Conservation (phyloP, 441 rosid genomes). For the Croton laevigatus region DNA sequence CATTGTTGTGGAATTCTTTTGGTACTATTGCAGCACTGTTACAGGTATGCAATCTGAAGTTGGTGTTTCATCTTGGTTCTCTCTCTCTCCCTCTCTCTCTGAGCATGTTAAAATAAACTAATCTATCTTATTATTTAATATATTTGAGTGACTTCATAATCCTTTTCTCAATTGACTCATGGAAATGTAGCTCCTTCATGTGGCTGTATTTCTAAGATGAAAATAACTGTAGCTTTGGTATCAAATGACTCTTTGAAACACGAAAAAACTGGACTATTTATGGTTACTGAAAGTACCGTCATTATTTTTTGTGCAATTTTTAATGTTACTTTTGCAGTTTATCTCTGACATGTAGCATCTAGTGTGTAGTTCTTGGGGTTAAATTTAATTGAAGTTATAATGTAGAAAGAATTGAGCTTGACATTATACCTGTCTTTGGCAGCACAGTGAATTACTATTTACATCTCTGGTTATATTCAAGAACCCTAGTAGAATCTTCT, state of each 20-base stretch:
- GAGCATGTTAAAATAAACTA: background rate
- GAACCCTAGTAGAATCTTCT: too few relatives aligned
- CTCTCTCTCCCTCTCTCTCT: background rate
- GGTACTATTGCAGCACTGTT: conserved; percentile 76
- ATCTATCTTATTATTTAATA: background rate
- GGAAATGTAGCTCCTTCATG: background rate
- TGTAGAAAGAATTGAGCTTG: background rate
- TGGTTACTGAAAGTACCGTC: background rate
- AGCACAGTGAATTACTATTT: too few relatives aligned
- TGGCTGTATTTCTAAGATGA: background rate
- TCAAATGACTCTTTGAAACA: background rate
- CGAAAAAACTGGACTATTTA: background rate
- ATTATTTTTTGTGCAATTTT: background rate
- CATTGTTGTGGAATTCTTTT: conserved; percentile 80
- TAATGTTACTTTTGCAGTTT: background rate
- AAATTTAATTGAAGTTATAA: conserved; percentile 7
- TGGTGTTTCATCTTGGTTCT: conserved; percentile 5
- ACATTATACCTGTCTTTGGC: background rate
- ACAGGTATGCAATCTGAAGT: conserved; percentile 61
- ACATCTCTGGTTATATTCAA: too few relatives aligned
- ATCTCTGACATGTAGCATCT: background rate
- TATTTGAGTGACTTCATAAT: background rate
- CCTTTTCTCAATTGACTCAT: background rate
- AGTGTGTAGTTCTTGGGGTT: background rate
- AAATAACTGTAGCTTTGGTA: background rate